Base-by-base conservation (phyloP, 2,329 filamentous ascomycete species). In the Penicillium fuscoglaucum region DNA sequence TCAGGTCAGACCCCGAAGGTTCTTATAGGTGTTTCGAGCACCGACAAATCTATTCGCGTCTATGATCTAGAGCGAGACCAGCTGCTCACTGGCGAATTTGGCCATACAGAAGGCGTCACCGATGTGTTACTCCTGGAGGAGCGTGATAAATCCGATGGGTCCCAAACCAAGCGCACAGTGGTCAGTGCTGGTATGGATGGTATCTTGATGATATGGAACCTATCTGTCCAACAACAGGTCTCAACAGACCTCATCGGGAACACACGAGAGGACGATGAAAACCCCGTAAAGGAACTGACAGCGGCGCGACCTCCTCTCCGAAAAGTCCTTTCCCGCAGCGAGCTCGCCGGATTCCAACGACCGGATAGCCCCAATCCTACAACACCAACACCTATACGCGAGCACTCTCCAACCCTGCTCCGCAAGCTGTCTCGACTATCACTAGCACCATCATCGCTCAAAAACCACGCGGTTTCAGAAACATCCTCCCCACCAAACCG, bases 61-160 rank as follows among this genome's bases (percentile, higher is more conserved):
- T 99, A 99, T 68, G 90, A 96, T 65, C 81, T 86, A 31, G 87
- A 89, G 61, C 87, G 85, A 43, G 93, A 93, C 9, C 78, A 80
- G 1, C 88, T 99, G 57, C 78, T 98, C 29, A 90, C 92, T 51
- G 87, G 91, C 41, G 95, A 98, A 76, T 97, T 92, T 85, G 95
- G 95, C 1, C 95, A 99, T 67, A 96, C 93, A 0, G 93, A 97
- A 71, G 90, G 93, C 9, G 91, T 99, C 63, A 96, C 90, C 52
- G 93, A 93, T 60, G 86, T 96, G 19, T 84, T 89, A 4, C 77
- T 97, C 19, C 73, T 93, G 12, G 84, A 89, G 55, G 61, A 70
- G 3, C 58, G 61, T 29, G 60, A 66, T 37, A 58, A 69, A 52
- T 60, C 74, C 8, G 70, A 72, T 41, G 83, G 84, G 17, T 79